Base-by-base conservation (phyloP, 495 filamentous ascomycete genomes). In the Bombardia bombarda region DNA sequence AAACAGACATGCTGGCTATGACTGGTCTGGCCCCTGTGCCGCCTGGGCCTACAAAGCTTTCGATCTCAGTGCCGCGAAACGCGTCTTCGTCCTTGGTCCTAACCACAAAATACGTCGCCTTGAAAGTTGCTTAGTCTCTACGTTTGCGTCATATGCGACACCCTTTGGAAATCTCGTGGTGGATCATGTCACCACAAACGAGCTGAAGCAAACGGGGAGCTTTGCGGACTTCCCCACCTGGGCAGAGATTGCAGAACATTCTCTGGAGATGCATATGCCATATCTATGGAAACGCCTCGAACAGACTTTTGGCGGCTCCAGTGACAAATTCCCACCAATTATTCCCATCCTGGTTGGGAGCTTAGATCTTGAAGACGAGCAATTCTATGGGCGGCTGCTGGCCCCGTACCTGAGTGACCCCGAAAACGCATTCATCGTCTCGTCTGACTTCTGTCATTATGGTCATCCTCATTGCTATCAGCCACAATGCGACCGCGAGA, bases 371-470 rank as follows among this genome's bases (percentile, higher is more conserved):
- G 40, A 64, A 2, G 75, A 80, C 30, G 93, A 97, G 65, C 73
- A 75, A 42, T 59, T 66, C 20, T 85, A 83, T 47, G 92, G 88
- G 1, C 30, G 58, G 31, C 41, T 94, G 20, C 68, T 97, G n/a
- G 79, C 86, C 21, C 79, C 82, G 2, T 95, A 93, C 53, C 67
- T 97, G 7, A 69, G 74, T 30, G 84, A 95, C 57, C 78, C 80
- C 3, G 71, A 71, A 16, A 92, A 83, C 47, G 77, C 83, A 8
- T 97, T 95, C 60, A 76, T 97, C 49, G 75, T 97, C 41, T 86
- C 80, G 57, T 94, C 88, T 3, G 92, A 98, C 58, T 98, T 98
- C 61, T 95, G 90, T 47, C 92, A 98, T 64, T 98, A 92, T 92
- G 92, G 92, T 16, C n/a, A n/a, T n/a, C n/a, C n/a, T n/a, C n/a